Evolutionary conservation across 1,284 basidiomycete genomes (phyloP).

Genomic region (Microbotryum intermedium): DNA sequence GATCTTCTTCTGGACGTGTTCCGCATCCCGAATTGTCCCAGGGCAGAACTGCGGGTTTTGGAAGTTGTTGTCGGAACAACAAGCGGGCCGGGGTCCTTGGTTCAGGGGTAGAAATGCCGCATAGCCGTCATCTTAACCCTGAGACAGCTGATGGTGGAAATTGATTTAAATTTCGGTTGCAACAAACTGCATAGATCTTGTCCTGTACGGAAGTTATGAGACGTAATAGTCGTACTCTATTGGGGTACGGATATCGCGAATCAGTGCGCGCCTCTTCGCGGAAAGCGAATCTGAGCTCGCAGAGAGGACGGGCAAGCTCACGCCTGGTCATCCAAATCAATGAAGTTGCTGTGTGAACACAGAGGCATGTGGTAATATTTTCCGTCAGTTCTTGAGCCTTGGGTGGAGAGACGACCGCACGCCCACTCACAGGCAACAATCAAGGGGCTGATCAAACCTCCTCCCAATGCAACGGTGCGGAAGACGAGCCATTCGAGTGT

Average conservation of each 20-base stretch:
- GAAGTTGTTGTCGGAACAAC: conserved; percentile 55
- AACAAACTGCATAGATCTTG: too few species aligned
- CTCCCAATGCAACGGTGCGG: conserved; percentile 59
- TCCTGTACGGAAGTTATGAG: too few species aligned
- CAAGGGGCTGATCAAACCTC: conserved; percentile 64
- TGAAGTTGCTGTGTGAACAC: conserved; percentile 49
- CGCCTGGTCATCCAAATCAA: conserved; percentile 60
- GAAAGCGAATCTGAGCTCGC: too few species aligned
- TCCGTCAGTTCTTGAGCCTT: too few species aligned
- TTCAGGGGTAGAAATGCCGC: not conserved
- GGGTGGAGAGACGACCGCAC: not conserved
- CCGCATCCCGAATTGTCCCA: conserved; percentile 68
- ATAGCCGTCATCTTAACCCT: too few species aligned
- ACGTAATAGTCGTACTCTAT: too few species aligned
- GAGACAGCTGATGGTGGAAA: too few species aligned
- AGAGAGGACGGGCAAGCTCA: not conserved
- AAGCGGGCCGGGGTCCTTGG: conserved; percentile 20
- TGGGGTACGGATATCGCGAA: too few species aligned
- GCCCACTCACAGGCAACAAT: conserved; percentile 70
- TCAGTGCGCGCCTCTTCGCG: too few species aligned
- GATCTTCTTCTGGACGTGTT: conserved; percentile 80
- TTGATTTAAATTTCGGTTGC: too few species aligned
- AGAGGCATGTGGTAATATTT: not conserved
- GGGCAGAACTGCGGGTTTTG: conserved; percentile 77
- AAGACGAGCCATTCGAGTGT: conserved; percentile 75